Evolutionary conservation across 192 early-diverging fungal genomes (phyloP).

Genomic region (Coemansia umbellata): DNA sequence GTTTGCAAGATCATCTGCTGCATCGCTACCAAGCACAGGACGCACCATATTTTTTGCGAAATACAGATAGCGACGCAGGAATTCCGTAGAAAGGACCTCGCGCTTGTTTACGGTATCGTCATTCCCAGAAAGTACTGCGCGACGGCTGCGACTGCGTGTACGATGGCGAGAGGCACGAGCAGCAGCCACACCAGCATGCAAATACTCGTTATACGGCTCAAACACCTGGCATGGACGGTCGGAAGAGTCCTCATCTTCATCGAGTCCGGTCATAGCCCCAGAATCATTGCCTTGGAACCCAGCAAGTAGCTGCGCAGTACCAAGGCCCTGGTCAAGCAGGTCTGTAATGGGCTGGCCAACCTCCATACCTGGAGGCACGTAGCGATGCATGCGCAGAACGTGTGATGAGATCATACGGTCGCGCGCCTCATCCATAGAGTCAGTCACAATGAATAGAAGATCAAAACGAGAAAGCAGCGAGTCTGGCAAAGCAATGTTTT

Average conservation of each 20-base stretch:
- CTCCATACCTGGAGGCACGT: constrained; percentile 77
- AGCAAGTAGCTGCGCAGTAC: constrained; percentile 30
- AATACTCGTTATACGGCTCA: constrained; percentile 80
- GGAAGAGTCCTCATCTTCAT: constrained; percentile 47
- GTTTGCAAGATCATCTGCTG: constrained; percentile 77
- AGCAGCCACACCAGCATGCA: constrained; percentile 71
- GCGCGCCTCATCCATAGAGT: constrained; percentile 79
- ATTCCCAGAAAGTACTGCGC: constrained; percentile 12
- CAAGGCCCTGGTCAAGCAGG: constrained; percentile 40
- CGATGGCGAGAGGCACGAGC: constrained; percentile 15
- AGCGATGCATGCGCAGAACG: constrained; percentile 92
- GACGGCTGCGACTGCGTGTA: constrained; percentile 25
- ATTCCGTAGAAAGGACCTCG: constrained; percentile 76
- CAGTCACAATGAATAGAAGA: constrained; percentile 92
- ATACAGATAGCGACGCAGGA: constrained; percentile 93
- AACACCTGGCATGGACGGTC: constrained; percentile 66
- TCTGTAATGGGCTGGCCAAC: constrained; percentile 63
- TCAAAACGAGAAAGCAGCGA: constrained; percentile 97
- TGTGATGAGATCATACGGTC: constrained; percentile 91
- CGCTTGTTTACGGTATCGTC: constrained; percentile 32
- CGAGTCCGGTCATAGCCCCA: constrained; percentile 48
- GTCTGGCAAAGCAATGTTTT: constrained; percentile 95
- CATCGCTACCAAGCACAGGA: constrained; percentile 76
- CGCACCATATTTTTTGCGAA: constrained; percentile 86
- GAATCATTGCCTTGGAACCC: constrained; percentile 25